phyloP scores from a whole-genome alignment of 2,329 filamentous ascomycete species.

The Pestalotiopsis fici region DNA sequence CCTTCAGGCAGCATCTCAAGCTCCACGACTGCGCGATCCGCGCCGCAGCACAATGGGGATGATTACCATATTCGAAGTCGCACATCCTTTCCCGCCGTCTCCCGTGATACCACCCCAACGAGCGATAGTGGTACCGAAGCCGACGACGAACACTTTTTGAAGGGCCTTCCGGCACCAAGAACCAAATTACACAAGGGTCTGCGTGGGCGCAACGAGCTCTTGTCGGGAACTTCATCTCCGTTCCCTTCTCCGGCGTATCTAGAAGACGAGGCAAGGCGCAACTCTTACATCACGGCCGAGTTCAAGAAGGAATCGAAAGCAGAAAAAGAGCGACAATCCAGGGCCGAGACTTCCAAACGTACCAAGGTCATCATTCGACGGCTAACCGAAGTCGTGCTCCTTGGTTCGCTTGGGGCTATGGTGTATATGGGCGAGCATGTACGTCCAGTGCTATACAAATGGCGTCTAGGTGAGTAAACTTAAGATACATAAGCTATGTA shows the following conservation, averaged over 20 bases:
- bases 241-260: conserved; percentile 48
- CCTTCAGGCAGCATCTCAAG: conserved; percentile 25
- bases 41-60: conserved; percentile 9
- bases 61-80: conserved; percentile 20
- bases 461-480: conserved; percentile 46
- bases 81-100: conserved; percentile 29
- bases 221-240: conserved; percentile 59
- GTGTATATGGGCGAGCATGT: conserved; percentile 49
- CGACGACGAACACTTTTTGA: conserved; percentile 89
- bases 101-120: conserved; percentile 58
- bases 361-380: conserved; percentile 55
- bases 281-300: conserved; percentile 14
- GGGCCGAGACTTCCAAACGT: conserved; percentile 39
- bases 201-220: conserved; percentile 56
- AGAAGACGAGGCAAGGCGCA: conserved; percentile 39
- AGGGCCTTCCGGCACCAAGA: conserved; percentile 80
- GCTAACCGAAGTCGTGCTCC: conserved; percentile 51
- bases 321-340: conserved; percentile 25
- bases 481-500: background rate
- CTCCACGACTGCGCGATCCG: background rate
- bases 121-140: conserved; percentile 95
- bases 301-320: conserved; percentile 22
- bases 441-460: conserved; percentile 43
- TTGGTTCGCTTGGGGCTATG: conserved; percentile 49
- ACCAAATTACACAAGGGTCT: conserved; percentile 75